Evolutionary conservation across 257 asterid genomes (phyloP).

Genomic region (Solanum ossicruentum): DNA sequence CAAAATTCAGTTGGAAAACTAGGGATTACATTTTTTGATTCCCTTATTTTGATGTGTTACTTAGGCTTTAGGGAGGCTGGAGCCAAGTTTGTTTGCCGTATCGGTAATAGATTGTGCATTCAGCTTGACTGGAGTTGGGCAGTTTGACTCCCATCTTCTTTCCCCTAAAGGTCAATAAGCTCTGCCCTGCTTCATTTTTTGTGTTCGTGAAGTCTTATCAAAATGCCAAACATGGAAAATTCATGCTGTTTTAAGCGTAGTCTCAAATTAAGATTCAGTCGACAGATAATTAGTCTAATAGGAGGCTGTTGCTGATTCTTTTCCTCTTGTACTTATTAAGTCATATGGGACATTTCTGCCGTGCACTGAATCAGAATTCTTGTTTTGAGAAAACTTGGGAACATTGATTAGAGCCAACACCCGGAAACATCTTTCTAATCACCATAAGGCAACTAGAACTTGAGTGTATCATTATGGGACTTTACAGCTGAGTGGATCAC

Average conservation of each 20-base stretch:
- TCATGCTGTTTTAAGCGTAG: constrained; percentile 2
- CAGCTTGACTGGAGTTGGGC: constrained; percentile 3
- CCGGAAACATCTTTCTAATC: no score
- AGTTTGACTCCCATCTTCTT: constrained; percentile 1
- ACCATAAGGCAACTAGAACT: no score
- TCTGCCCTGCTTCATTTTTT: constrained; percentile 17
- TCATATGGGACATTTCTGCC: constrained; percentile 3
- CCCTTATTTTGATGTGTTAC: not conserved
- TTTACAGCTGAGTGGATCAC: no score
- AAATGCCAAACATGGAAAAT: constrained; percentile 7
- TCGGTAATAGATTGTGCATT: not conserved
- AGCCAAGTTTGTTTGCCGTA: not conserved
- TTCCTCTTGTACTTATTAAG: not conserved
- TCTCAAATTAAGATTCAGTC: constrained; percentile 2
- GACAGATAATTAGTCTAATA: not conserved
- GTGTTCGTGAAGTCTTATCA: constrained; percentile 8
- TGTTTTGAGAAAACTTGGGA: no score
- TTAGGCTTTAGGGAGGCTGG: not conserved
- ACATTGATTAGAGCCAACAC: no score
- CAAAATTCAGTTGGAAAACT: not conserved
- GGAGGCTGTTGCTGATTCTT: not conserved
- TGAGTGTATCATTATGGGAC: no score
- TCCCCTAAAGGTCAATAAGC: not conserved
- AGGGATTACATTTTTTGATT: not conserved
- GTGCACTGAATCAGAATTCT: constrained; percentile 1